These are phyloP conservation scores for Ophiorrhiza pumila DNA, from an alignment of 257 asterid species.

Conservation along the genomic window DNA sequence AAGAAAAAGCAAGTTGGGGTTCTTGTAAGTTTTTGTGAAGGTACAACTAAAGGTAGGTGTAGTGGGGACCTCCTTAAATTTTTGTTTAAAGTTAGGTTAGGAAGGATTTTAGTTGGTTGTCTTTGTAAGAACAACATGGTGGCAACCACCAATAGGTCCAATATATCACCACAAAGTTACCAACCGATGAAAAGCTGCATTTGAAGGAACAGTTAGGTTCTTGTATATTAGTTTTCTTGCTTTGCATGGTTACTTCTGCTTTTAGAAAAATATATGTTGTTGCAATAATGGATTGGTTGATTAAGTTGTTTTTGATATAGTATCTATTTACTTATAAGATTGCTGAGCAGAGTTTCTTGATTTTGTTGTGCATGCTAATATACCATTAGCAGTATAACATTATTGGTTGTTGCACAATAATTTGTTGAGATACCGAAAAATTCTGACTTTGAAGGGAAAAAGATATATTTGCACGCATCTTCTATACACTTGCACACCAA, in stretches of 20 bases:
- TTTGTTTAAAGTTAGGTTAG: conserved; percentile 41
- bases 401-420: background rate
- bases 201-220: conserved; percentile 29
- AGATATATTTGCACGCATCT: background rate
- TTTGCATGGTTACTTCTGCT: conserved; percentile 1
- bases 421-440: background rate
- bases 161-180: conserved; percentile 4
- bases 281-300: background rate
- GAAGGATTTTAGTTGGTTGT: conserved; percentile 38
- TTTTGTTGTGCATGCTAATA: background rate
- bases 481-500: background rate
- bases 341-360: background rate
- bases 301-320: background rate
- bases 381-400: background rate
- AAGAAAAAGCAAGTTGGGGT: conserved; percentile 33
- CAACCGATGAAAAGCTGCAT: conserved; percentile 22
- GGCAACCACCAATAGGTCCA: conserved; percentile 21
- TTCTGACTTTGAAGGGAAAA: background rate
- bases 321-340: background rate
- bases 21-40: conserved; percentile 40
- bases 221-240: background rate
- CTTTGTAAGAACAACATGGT: conserved; percentile 10
- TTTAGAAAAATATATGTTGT: background rate
- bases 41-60: conserved; percentile 65
- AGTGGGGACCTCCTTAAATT: conserved; percentile 43